Evolutionary conservation across 2,329 filamentous ascomycete species (phyloP).

Genomic region (Fusarium sp.): DNA sequence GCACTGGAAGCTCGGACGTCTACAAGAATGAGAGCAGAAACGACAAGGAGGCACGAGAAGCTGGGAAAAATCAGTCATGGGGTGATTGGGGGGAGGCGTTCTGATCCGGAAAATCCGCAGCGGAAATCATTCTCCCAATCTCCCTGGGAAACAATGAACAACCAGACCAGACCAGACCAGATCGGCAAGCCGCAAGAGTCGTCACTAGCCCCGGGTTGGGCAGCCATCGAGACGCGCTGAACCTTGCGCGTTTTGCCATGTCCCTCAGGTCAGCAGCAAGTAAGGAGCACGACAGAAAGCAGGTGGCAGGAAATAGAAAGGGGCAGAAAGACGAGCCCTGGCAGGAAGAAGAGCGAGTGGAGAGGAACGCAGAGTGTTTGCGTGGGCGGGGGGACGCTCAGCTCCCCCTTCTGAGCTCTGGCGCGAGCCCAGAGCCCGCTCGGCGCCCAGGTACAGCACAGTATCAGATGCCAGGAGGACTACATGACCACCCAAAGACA

Average conservation of each 20-base stretch:
- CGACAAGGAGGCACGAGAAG: constrained; percentile 6
- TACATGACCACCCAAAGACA: constrained; percentile 49
- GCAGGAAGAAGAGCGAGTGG: constrained; percentile 46
- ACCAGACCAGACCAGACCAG: constrained; percentile 1
- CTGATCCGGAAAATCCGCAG: constrained; percentile 7
- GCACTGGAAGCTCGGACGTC: not conserved
- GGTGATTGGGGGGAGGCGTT: constrained; percentile 14
- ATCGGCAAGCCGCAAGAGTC: constrained; percentile 35
- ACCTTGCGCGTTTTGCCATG: constrained; percentile 20
- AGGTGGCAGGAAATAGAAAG: constrained; percentile 34
- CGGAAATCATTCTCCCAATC: constrained; percentile 19
- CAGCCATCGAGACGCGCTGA: constrained; percentile 28
- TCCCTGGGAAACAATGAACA: constrained; percentile 15
- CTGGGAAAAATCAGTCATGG: not conserved
- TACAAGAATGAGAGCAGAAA: not conserved
- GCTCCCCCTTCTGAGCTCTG: constrained; percentile 47
- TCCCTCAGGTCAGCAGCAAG: constrained; percentile 17
- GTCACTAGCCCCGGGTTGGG: constrained; percentile 36
- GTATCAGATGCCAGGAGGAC: constrained; percentile 50
- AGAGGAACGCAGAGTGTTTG: constrained; percentile 40
- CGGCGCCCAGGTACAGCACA: constrained; percentile 51
- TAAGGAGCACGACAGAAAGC: constrained; percentile 26
- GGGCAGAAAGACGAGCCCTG: constrained; percentile 9
- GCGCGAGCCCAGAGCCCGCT: constrained; percentile 30
- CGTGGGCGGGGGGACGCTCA: constrained; percentile 46